A percentile compares a stretch with the other conserved stretches of the same genome.
Conservation (phyloP, 768 basidiomycete species). For the Tephrocybe sp. region DNA sequence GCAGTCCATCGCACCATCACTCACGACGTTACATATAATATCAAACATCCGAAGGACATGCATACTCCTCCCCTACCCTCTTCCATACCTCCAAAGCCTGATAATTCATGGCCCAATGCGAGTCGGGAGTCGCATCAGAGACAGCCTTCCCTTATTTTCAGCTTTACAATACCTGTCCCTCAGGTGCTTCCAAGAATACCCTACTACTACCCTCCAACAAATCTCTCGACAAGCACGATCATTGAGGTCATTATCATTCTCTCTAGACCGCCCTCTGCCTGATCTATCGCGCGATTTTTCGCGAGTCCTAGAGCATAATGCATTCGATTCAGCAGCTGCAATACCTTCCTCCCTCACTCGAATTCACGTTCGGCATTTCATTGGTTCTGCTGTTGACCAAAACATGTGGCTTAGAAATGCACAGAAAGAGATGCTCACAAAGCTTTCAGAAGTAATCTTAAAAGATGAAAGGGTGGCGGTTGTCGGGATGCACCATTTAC, state of each 20-base stretch:
- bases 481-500: background rate
- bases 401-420: constrained; percentile 12
- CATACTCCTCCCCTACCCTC: constrained; percentile 18
- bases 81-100: constrained; percentile 26
- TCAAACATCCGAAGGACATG: constrained; percentile 21
- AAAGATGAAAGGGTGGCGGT: constrained; percentile 4
- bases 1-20: constrained; percentile 18
- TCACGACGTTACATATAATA: constrained; percentile 24
- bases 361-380: constrained; percentile 16
- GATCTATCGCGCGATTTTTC: constrained; percentile 18
- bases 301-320: constrained; percentile 7
- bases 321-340: background rate
- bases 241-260: constrained; percentile 19
- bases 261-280: constrained; percentile 16
- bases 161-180: constrained; percentile 22
- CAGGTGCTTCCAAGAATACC: constrained; percentile 22
- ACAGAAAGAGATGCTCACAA: constrained; percentile 6
- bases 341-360: constrained; percentile 13
- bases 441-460: constrained; percentile 2
- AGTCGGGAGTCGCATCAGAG: constrained; percentile 2
- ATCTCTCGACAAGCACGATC: constrained; percentile 22
- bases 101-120: constrained; percentile 29
- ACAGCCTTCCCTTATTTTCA: constrained; percentile 16
- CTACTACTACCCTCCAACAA: constrained; percentile 21
- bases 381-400: constrained; percentile 1